Conservation (phyloP, 352 stramenopile species). For the Lagenidium sp. region DNA sequence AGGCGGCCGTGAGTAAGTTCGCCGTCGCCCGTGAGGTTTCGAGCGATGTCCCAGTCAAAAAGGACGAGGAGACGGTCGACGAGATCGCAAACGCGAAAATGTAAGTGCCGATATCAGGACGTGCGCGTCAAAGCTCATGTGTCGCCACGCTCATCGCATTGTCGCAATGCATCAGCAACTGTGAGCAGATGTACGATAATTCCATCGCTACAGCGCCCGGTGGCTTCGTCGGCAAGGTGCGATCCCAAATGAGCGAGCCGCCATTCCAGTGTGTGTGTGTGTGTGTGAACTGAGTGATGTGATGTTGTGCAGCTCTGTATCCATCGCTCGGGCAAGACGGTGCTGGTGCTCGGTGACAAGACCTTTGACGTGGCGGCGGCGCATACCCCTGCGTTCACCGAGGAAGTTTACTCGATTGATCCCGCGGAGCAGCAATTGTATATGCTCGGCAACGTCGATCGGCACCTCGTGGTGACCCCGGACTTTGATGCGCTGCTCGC, state of each 20-base stretch:
- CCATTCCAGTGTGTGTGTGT: neutral
- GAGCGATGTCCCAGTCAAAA: conserved; percentile 8
- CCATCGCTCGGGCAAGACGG: conserved; percentile 77
- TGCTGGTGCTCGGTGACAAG: conserved; percentile 82
- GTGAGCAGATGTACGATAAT: conserved; percentile 57
- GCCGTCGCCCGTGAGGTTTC: conserved; percentile 7
- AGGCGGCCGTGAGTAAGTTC: conserved; percentile 16
- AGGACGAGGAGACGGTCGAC: conserved; percentile 16
- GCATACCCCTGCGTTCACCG: conserved; percentile 75
- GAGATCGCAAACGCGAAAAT: conserved; percentile 11
- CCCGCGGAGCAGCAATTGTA: conserved; percentile 58
- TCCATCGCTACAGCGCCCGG: conserved; percentile 59
- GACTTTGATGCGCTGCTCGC: conserved; percentile 78
- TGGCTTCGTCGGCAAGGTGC: conserved; percentile 78
- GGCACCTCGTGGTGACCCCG: conserved; percentile 76
- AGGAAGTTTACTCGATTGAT: conserved; percentile 81
- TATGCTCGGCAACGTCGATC: conserved; percentile 63
- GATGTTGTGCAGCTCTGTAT: conserved; percentile 52
- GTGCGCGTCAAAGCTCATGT: neutral
- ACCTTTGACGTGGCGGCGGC: conserved; percentile 72
- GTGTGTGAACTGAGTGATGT: neutral
- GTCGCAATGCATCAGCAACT: conserved; percentile 13
- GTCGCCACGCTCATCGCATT: neutral
- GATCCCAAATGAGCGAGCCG: no score
- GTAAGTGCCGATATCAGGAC: conserved; percentile 6